Evolutionary conservation across 345 rosid genomes (phyloP).

Genomic region (Passiflora organensis): DNA sequence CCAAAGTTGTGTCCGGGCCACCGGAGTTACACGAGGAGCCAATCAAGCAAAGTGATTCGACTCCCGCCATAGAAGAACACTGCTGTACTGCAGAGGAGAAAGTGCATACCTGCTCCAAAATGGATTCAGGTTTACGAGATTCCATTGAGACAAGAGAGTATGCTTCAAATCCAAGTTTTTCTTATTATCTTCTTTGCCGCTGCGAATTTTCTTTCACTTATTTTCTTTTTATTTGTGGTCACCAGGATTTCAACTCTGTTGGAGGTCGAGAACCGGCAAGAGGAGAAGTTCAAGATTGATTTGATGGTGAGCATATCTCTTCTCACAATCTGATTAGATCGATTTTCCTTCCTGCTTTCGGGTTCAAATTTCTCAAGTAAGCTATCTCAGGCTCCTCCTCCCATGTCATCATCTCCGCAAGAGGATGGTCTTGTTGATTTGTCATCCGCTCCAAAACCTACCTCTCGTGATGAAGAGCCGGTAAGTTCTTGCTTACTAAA

Average conservation of each 20-base stretch:
- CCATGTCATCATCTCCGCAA: conserved; percentile 31
- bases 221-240: background rate
- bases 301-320: conserved; percentile 52
- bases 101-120: conserved; percentile 8
- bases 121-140: conserved; percentile 26
- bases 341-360: too few relatives aligned
- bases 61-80: conserved; percentile 16
- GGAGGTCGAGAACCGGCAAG: conserved; percentile 15
- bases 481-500: conserved; percentile 4
- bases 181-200: too few relatives aligned
- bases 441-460: conserved; percentile 18
- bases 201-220: conserved; percentile 4
- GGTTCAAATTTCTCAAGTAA: conserved; percentile 19
- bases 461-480: conserved; percentile 11
- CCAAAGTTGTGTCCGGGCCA: conserved; percentile 13
- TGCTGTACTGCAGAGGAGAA: conserved; percentile 12
- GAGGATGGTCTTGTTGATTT: conserved; percentile 15
- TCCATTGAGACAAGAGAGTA: conserved; percentile 33
- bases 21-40: conserved; percentile 17
- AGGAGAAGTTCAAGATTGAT: conserved; percentile 41
- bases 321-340: conserved; percentile 17
- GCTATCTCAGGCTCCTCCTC: conserved; percentile 38
- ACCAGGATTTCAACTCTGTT: conserved; percentile 22
- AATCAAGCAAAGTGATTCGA: conserved; percentile 19
- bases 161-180: too few relatives aligned